Base-by-base conservation (phyloP, 495 filamentous ascomycete species). In the Penicillium canariense region DNA sequence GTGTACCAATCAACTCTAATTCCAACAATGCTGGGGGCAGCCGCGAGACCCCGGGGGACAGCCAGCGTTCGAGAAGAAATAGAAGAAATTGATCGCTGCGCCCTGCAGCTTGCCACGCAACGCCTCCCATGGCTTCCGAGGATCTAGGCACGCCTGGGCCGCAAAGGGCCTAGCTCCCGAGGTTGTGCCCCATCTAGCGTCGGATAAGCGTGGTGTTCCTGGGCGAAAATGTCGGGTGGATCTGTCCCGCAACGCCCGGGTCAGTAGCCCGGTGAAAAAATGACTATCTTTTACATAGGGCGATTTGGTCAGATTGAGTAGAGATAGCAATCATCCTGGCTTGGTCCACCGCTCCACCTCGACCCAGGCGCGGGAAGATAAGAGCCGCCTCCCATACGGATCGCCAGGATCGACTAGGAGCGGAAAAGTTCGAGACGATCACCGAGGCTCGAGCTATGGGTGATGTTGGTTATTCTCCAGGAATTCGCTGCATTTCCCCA, bases 281-380 rank as follows among this genome's bases (percentile, higher is more conserved):
- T 2, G 22, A 25, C 34, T 51, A 48, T 48, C 23, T 60, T 22
- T 61, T 58, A 61, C 59, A 57, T 58, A 61, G 44, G 50, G 6
- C 20, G 51, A 61, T 58, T 61, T 61, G 59, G 40, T 58, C 50
- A 54, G 42, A 49, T 48, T 32, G 15, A 22, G 22, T 17, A 53
- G 30, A 61, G 54, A 58, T 58, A 58, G 49, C 25, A 40, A 42
- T 26, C 26, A 4, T 18, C 23, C 31, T 14, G 38, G 40, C 30
- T 28, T 42, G 34, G 38, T 27, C 47, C 50, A 53, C 54, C 10
- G 18, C 47, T 58, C 59, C 59, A 58, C 59, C 4, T 26, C 17
- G 54, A 57, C 43, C 59, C 54, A 61, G 46, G 44, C 40, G 27
- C 2, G 39, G 6, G n/a, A 3, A 39, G 43, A 54, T 54, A 51